These are phyloP conservation scores for Furcasterigmium furcatum DNA, from an alignment of 2,329 filamentous ascomycete species.

Conservation along the genomic window DNA sequence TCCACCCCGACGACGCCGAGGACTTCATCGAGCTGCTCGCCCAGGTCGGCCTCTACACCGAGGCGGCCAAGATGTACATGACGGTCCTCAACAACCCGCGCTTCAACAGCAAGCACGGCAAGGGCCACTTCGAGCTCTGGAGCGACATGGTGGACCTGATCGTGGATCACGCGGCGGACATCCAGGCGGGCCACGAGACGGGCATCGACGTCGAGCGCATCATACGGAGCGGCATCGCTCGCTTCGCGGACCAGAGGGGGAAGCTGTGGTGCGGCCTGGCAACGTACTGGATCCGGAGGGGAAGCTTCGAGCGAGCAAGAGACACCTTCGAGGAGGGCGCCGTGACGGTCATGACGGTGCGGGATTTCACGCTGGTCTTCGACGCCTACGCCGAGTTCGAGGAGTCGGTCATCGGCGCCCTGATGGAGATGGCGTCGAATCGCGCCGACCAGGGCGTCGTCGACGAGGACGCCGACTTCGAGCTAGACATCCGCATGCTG, in stretches of 20 bases:
- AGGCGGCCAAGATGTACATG: slow-evolving; percentile 89
- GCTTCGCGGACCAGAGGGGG: slow-evolving; percentile 90
- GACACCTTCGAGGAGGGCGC: slow-evolving; percentile 96
- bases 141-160: slow-evolving; percentile 95
- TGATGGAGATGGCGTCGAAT: slow-evolving; percentile 83
- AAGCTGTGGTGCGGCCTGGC: slow-evolving; percentile 94
- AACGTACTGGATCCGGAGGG: slow-evolving; percentile 93
- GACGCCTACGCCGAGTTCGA: slow-evolving; percentile 97
- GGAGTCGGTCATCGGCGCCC: slow-evolving; percentile 85
- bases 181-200: slow-evolving; percentile 75
- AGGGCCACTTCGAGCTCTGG: slow-evolving; percentile 96
- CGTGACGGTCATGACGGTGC: slow-evolving; percentile 96
- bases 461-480: slow-evolving; percentile 85
- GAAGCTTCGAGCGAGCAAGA: slow-evolving; percentile 86
- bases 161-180: slow-evolving; percentile 83
- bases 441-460: slow-evolving; percentile 75
- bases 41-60: slow-evolving; percentile 79
- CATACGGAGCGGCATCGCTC: slow-evolving; percentile 83
- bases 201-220: slow-evolving; percentile 91
- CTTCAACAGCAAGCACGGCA: slow-evolving; percentile 89
- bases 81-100: slow-evolving; percentile 85
- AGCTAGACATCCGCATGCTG: slow-evolving; percentile 95
- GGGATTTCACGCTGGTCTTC: slow-evolving; percentile 95
- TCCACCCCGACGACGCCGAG: slow-evolving; percentile 91
- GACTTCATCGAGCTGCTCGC: slow-evolving; percentile 90